Evolutionary conservation across 495 filamentous ascomycete species (phyloP).

Genomic region (Astrothelium subdiscretum): DNA sequence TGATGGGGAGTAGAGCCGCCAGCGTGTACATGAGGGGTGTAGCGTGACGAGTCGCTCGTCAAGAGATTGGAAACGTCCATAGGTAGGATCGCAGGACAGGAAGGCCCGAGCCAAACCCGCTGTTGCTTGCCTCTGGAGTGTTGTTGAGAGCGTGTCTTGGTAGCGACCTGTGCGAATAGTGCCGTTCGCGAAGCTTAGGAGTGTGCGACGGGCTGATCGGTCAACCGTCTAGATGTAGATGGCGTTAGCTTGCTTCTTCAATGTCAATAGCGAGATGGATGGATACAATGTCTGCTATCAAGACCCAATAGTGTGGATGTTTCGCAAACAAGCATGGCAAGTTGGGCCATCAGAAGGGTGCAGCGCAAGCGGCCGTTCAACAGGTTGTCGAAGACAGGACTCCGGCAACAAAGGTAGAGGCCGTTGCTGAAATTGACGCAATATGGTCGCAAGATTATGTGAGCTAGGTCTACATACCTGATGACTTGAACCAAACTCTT

Average conservation of each 20-base stretch:
- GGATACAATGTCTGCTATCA: background rate
- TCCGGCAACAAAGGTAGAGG: background rate
- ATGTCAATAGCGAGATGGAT: background rate
- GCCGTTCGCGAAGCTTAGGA: background rate
- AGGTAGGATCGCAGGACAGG: background rate
- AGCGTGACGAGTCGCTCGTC: constrained; percentile 22
- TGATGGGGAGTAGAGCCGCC: constrained; percentile 27
- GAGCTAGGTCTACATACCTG: background rate
- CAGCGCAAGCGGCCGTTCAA: background rate
- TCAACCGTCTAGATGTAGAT: background rate
- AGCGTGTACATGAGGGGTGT: constrained; percentile 1
- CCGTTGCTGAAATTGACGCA: background rate
- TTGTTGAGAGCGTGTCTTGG: background rate
- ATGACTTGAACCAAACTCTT: background rate
- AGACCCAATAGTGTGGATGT: background rate
- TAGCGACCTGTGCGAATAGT: background rate
- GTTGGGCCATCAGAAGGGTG: background rate
- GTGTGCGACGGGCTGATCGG: background rate
- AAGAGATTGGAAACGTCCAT: constrained; percentile 38
- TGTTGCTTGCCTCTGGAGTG: background rate
- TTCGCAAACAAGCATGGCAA: background rate
- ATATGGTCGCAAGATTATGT: background rate
- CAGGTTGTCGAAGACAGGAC: background rate
- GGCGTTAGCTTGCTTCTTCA: background rate
- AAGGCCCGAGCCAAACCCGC: background rate